phyloP scores from a whole-genome alignment of 352 stramenopile genomes.

The Elongisporangium anandrum region DNA sequence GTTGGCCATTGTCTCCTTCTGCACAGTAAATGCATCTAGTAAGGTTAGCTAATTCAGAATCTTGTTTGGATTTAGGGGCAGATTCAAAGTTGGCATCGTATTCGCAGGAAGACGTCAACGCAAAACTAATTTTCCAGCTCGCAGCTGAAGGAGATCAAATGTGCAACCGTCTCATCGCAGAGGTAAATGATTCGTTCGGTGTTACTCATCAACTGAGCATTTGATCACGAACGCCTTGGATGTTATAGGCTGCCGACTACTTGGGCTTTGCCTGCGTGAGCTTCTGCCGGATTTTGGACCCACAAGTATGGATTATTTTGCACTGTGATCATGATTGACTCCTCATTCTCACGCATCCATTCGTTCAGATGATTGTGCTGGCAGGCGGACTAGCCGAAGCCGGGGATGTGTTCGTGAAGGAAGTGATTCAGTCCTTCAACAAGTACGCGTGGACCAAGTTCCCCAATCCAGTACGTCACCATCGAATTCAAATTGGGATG shows the following conservation, averaged over 20 bases:
- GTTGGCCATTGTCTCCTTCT: slow-evolving; percentile 15
- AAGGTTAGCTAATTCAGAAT: not conserved
- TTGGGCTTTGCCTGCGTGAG: slow-evolving; percentile 81
- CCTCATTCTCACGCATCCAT: not conserved
- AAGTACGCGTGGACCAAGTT: slow-evolving; percentile 78
- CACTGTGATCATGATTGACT: not conserved
- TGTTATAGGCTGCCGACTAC: slow-evolving; percentile 63
- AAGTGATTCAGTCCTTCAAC: slow-evolving; percentile 46
- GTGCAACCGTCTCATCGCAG: slow-evolving; percentile 62
- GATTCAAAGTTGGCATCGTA: slow-evolving; percentile 43
- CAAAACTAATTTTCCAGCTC: slow-evolving; percentile 67
- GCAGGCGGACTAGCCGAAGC: slow-evolving; percentile 73
- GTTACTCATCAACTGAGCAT: not conserved
- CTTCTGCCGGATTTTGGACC: slow-evolving; percentile 71
- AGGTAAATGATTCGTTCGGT: slow-evolving; percentile 24
- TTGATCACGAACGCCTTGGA: not conserved
- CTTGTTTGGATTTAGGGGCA: slow-evolving; percentile 18
- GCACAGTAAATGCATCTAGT: not conserved
- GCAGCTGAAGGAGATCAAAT: slow-evolving; percentile 62
- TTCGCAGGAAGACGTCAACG: slow-evolving; percentile 47
- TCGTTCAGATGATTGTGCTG: slow-evolving; percentile 67
- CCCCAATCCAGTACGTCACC: slow-evolving; percentile 54
- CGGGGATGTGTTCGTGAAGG: slow-evolving; percentile 62
- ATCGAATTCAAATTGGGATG: slow-evolving; percentile 1
- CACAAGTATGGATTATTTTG: slow-evolving; percentile 36